Percentiles rank a stretch among this genome's conserved stretches.
Conservation (phyloP, 208 protist species). For the Leptomonas pyrrhocoris region DNA sequence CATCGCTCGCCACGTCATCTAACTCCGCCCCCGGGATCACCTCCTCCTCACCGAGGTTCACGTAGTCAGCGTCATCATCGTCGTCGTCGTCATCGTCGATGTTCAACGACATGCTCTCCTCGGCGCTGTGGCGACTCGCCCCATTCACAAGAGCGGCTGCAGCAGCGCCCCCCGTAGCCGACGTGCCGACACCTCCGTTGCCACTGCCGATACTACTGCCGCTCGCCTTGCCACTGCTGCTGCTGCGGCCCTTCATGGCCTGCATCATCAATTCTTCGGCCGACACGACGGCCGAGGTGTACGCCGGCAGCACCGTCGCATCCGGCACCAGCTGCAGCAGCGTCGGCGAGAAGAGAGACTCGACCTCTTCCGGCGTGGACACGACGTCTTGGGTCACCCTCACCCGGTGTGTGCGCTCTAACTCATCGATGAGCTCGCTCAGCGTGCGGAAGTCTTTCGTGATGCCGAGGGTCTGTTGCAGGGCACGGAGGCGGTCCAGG, state of each 20-base stretch:
- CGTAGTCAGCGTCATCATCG: conserved; percentile 37
- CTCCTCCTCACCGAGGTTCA: conserved; percentile 48
- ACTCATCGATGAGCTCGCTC: conserved; percentile 70
- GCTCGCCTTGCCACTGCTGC: neutral
- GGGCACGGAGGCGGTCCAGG: conserved; percentile 64
- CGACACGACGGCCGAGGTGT: conserved; percentile 63
- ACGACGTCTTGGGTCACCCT: conserved; percentile 76
- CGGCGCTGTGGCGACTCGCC: neutral
- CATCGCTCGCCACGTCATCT: conserved; percentile 56
- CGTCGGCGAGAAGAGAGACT: conserved; percentile 80
- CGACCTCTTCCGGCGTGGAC: conserved; percentile 70
- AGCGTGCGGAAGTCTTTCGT: conserved; percentile 74
- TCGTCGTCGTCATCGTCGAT: conserved; percentile 29
- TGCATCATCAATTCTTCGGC: conserved; percentile 71
- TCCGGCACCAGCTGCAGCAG: conserved; percentile 85
- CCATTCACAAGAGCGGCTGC: neutral
- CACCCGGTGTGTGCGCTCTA: conserved; percentile 57
- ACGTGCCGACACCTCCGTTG: neutral
- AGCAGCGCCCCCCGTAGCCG: neutral
- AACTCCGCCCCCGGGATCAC: conserved; percentile 49
- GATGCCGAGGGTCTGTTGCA: conserved; percentile 70
- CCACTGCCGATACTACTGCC: neutral
- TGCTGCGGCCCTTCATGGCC: conserved; percentile 49
- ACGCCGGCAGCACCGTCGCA: conserved; percentile 75
- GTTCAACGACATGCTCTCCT: neutral